Base-by-base conservation (phyloP, 805 yeast species). In the Hanseniaspora nectarophila region DNA sequence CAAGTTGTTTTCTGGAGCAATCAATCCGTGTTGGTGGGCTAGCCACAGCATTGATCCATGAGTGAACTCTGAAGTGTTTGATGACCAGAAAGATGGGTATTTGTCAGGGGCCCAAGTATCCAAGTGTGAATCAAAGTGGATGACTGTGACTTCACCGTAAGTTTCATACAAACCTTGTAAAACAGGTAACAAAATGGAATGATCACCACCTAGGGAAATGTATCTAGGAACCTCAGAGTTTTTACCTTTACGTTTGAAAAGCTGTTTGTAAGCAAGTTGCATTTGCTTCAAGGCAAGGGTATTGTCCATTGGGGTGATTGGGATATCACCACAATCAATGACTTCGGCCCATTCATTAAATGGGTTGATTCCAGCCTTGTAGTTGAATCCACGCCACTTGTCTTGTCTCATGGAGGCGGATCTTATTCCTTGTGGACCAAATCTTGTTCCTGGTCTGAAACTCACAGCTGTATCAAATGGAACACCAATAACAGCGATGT, bases 31-130 rank as follows among this genome's bases (percentile, higher is more conserved):
- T 53, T 81, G 70, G 16, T 65, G 60, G 5, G 90, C 90, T 72
- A 81, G 74, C 92, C 92, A 85, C 37, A 85, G 71, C 89, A 85
- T 83, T 5, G 92, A 80, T 8, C 95, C 95, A 62, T 85, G 95
- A 34, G 85, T 85, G 64, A 82, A 74, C 46, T 79, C 77, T 39
- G 76, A 69, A 57, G 73, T 75, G 34, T 73, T 73, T 9, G 77
- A 70, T 57, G 70, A 70, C 82, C 82, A 77, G 59, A 72, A 75
- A 16, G 78, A 68, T 23, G 85, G 83, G 60, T 83, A 84, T 62
- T 79, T 74, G 54, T 76, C 72, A 10, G 94, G 92, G 57, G 79
- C 65, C 90, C 88, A 76, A 5, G 94, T 85, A 63, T 85, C 94
- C 57, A 85, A 71, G 67, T 85, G 94, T 13, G 92, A 90, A 62